Percentiles rank a stretch among this genome's conserved stretches.
Evolutionary conservation across 2,329 filamentous ascomycete species (phyloP).

Genomic region (Cordyceps fumosorosea): DNA sequence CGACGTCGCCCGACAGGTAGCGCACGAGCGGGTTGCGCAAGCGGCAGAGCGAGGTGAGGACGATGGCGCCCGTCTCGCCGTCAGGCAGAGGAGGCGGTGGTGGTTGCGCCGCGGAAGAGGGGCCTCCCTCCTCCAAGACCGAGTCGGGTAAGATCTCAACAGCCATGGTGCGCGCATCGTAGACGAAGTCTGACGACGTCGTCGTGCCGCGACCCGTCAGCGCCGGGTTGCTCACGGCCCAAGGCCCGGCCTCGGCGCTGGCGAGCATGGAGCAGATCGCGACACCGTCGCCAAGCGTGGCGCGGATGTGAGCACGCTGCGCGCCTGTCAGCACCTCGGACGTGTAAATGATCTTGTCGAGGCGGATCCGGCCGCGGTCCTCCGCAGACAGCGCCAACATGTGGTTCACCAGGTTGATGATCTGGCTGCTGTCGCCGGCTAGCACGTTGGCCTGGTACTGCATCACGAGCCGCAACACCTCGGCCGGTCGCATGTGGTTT

Average conservation of each 20-base stretch:
- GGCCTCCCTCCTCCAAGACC: too few relatives aligned
- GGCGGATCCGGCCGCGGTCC: constrained; percentile 19
- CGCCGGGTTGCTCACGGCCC: constrained; percentile 25
- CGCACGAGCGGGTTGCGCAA: constrained; percentile 37
- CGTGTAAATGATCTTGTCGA: constrained; percentile 39
- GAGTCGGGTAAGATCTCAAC: constrained; percentile 29
- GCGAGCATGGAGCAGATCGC: constrained; percentile 34
- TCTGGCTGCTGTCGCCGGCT: constrained; percentile 31
- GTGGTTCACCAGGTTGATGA: constrained; percentile 29
- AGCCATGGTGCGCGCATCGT: constrained; percentile 29
- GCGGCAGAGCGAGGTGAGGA: constrained; percentile 35
- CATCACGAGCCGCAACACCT: constrained; percentile 22
- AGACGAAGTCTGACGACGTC: constrained; percentile 28
- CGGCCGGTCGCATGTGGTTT: constrained; percentile 18
- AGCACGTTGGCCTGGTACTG: constrained; percentile 32
- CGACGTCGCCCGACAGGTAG: constrained; percentile 37
- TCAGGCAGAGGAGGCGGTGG: constrained; percentile 18
- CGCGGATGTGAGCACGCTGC: constrained; percentile 27
- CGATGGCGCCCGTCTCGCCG: constrained; percentile 31
- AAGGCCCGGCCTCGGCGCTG: constrained; percentile 37
- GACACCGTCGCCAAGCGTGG: constrained; percentile 23
- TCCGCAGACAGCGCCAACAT: constrained; percentile 24
- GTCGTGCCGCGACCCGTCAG: constrained; percentile 19
- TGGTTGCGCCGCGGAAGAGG: not conserved
- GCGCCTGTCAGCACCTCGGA: constrained; percentile 31